Evolutionary conservation across 1,284 basidiomycete genomes (phyloP), one percentile per base, ranked within the genome.

Genomic region (Trichosporon ovoides): DNA sequence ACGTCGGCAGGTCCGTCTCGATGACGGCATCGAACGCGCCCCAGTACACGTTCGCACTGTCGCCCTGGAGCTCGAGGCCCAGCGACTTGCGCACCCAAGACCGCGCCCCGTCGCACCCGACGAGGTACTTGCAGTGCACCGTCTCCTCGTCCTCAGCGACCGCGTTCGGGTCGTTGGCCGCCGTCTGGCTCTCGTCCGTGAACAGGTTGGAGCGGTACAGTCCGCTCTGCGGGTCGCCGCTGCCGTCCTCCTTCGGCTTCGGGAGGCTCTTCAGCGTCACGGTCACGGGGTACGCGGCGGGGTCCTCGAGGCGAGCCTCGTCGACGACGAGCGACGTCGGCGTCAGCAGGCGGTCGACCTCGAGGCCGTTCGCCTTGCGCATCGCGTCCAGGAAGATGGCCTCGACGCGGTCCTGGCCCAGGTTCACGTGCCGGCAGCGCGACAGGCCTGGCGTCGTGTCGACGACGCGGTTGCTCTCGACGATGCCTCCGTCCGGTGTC

Each of bases 31-130:
- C 72, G 14, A 74, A 66, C 0, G 69, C 69, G 33, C 71, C 72
- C 71, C 72, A 74, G 56, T 74, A 71, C 46, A 70, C 70, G 52
- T 75, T 72, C 54, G 72, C 70, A 3, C 69, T 67, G 53, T 74
- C 72, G 67, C 71, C 71, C 36, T 69, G 67, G 38, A 75, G 69
- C 34, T 71, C 61, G 35, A 76, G 64, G 35, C 69, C 68, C 31
- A 72, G 61, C 28, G 65, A 43, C 38, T 59, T 58, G 38, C 67
- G 53, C 16, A 69, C 67, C 48, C 62, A 64, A 18, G 61, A 65
- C 33, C 63, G 58, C 35, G 65, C 67, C 5, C 67, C 67, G 36
- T 69, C 67, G 22, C 66, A 66, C 2, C 67, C 67, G n/a, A 67
- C 60, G 24, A 69, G 51, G 59, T 67, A 69, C 63, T 66, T 69